Evolutionary conservation across 345 rosid species (phyloP), one percentile per base, ranked within the genome.

Genomic region (Moringa oleifera): DNA sequence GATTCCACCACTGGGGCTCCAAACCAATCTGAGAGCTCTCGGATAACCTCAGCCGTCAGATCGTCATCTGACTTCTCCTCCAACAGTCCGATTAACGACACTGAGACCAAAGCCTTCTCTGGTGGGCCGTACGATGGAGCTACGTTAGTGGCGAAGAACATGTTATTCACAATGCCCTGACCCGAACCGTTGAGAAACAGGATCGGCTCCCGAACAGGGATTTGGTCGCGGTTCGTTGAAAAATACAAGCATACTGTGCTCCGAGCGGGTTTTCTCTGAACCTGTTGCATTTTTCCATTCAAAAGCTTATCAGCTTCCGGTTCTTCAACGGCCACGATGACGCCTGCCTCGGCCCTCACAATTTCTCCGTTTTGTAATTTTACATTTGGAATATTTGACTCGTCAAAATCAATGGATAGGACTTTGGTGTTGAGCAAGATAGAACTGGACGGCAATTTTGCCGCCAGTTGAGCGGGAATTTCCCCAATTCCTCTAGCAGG

Each of bases 121-220:
- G 80, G 70, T 7, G 94, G 90, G 6, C 88, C 97, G 24, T 93
- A 87, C 1, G 88, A 84, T 7, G 77, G 76, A 33, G 91, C 94
- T 59, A 93, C 98, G 53, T 93, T 89, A 23, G 94, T 89, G 17
- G 85, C 84, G 23, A 87, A 89, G 65, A 89, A 85, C 97, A 89
- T 93, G 81, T 93, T 93, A 57, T 93, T 93, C 63, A 93, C 82
- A 2, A 89, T 81, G 1, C 98, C 97, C 57, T 80, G 17, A 0
- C 82, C 86, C 25, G 98, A 77, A 0, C 98, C 97, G 51, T 87
- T 93, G 11, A 93, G 83, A 61, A 87, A 81, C 51, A 93, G 77
- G 46, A 86, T 85, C 36, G 98, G 91, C 12, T 87, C 96, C 28
- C 59, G 47, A 19, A 80, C 88, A 0, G 95, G 98, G 59, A 89